phyloP scores from a whole-genome alignment of 257 asterid genomes.

The Phtheirospermum japonicum region DNA sequence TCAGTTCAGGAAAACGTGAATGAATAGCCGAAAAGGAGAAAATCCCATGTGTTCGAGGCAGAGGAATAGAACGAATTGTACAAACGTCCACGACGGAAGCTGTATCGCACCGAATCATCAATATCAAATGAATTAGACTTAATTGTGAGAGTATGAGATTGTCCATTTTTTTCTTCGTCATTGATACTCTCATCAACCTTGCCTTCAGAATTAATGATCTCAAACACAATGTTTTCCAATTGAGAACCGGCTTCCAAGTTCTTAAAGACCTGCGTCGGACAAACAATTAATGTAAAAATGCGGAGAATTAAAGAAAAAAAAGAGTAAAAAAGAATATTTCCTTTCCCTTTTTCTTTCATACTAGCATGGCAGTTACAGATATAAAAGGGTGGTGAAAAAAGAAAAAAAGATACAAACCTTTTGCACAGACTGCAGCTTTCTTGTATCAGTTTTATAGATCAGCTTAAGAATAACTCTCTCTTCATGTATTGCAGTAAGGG shows the following conservation, averaged over 20 bases:
- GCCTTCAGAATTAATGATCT: slow-evolving; percentile 47
- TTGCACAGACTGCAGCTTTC: slow-evolving; percentile 44
- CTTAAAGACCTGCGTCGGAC: slow-evolving; percentile 42
- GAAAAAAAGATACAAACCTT: slow-evolving; percentile 33
- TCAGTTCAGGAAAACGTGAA: slow-evolving; percentile 54
- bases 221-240: slow-evolving; percentile 53
- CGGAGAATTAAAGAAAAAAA: not conserved
- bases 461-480: slow-evolving; percentile 31
- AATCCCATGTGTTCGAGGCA: slow-evolving; percentile 45
- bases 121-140: slow-evolving; percentile 38
- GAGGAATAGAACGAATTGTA: slow-evolving; percentile 48
- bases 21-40: slow-evolving; percentile 49
- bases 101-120: slow-evolving; percentile 44
- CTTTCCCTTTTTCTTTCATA: no score
- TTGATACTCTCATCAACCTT: slow-evolving; percentile 49
- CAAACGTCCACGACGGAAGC: slow-evolving; percentile 57
- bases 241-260: slow-evolving; percentile 47
- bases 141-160: slow-evolving; percentile 46
- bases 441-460: slow-evolving; percentile 40
- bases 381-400: not conserved
- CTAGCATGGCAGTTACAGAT: not conserved
- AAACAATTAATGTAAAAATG: slow-evolving; percentile 12
- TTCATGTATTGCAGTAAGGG: slow-evolving; percentile 35
- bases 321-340: not conserved
- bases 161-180: slow-evolving; percentile 47